Conservation (phyloP, 768 basidiomycete species). For the Tricholoma terreum region DNA sequence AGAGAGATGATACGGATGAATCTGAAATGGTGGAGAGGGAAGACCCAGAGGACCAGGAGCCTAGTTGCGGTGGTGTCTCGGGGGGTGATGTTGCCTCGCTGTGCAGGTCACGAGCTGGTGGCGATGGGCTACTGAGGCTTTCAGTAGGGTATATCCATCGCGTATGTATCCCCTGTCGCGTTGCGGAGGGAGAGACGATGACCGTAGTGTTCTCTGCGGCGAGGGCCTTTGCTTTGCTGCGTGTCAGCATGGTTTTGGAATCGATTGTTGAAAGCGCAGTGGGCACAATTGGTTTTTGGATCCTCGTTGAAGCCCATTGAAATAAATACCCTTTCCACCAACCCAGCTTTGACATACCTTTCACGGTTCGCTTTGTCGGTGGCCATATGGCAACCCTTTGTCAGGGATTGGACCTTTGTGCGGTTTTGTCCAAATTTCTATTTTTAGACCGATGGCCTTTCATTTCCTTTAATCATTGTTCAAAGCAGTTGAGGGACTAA, state of each 20-base stretch:
- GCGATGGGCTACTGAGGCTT: background rate
- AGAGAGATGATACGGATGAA: constrained; percentile 2
- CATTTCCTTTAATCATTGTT: too few species aligned
- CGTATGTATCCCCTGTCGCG: constrained; percentile 6
- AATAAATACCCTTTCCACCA: constrained; percentile 1
- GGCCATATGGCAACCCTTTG: background rate
- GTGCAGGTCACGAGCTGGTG: background rate
- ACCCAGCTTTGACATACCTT: background rate
- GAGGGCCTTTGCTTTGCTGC: constrained; percentile 1
- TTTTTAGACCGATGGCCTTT: too few species aligned
- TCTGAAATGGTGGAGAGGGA: background rate
- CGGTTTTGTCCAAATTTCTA: too few species aligned
- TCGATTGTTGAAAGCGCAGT: background rate
- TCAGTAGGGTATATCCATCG: constrained; percentile 7
- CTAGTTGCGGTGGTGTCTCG: background rate
- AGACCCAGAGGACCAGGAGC: background rate
- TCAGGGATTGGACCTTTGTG: background rate
- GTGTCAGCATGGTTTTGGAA: background rate
- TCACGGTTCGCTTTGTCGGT: background rate
- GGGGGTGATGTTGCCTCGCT: background rate
- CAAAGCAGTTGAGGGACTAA: background rate
- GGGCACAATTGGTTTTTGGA: background rate
- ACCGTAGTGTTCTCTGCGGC: background rate
- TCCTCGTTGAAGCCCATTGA: background rate
- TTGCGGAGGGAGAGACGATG: constrained; percentile 7